Base-by-base conservation (phyloP, 768 basidiomycete species). In the Kwoniella mangroviensis region DNA sequence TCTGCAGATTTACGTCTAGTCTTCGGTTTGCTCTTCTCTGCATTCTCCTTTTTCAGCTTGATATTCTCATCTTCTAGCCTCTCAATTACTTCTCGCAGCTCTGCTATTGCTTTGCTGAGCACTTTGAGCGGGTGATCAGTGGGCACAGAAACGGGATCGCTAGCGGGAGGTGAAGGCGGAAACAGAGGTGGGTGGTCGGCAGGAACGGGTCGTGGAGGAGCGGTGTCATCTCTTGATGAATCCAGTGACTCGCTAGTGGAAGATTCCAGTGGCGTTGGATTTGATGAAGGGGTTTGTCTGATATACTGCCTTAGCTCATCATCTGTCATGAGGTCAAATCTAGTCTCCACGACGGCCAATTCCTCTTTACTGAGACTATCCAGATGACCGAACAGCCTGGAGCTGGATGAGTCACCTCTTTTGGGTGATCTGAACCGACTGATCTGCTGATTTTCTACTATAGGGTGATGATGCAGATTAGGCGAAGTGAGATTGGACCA, bases 61-160 rank as follows among this genome's bases (percentile, higher is more conserved):
- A 63, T 67, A 66, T 80, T 80, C 75, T 80, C 77, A 59, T 65
- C 52, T 34, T 74, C 67, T 19, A 80, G 61, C 51, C 53, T 52
- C n/a, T 26, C 69, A 4, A 75, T 60, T 7, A 68, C 60, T 62
- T 78, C 79, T 22, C 68, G 52, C 13, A 78, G 60, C 63, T 78
- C 77, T 49, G 71, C 52, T 9, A 80, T 63, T 4, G 77, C 74
- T 45, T 72, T 41, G 21, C 72, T 73, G 3, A 80, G 64, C 5
- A 78, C 49, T 40, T 73, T 54, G 19, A 80, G 63, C 2, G 79
- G 79, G 55, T 80, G 79, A 55, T 80, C 78, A 3, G 49, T n/a
- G 24, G 28, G 1, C 11, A 21, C 40, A 13, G 34, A 21, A 40
- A 61, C 40, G 0, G 59, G 17, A 21, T 51, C 22, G n/a, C n/a